These are phyloP conservation scores for Wickerhamomyces xylosicus DNA, from an alignment of 805 yeast species.

Conservation along the genomic window DNA sequence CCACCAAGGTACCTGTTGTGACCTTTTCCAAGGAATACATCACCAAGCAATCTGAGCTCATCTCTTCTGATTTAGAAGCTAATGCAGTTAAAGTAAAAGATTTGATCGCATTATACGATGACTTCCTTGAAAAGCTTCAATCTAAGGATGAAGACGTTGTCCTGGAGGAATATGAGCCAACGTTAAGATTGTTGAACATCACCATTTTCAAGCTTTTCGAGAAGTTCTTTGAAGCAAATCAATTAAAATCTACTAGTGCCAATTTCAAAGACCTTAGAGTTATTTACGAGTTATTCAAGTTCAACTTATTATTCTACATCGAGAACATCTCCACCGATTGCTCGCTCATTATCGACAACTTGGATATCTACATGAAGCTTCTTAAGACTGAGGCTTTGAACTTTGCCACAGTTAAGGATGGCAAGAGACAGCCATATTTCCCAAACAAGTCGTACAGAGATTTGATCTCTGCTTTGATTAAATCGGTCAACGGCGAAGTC, in stretches of 20 bases:
- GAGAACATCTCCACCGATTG: constrained; percentile 27
- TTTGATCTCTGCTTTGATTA: constrained; percentile 28
- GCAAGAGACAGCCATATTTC: constrained; percentile 39
- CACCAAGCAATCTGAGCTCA: constrained; percentile 3
- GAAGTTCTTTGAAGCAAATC: constrained; percentile 9
- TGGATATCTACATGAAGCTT: constrained; percentile 45
- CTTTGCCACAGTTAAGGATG: constrained; percentile 30
- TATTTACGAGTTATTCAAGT: constrained; percentile 45
- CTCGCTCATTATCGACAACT: constrained; percentile 41
- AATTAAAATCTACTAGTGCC: constrained; percentile 3
- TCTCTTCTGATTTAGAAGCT: constrained; percentile 4
- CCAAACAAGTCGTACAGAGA: constrained; percentile 43
- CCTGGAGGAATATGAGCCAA: constrained; percentile 10
- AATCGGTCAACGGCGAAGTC: constrained; percentile 26
- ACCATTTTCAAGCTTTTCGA: constrained; percentile 16
- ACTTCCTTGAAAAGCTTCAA: constrained; percentile 9
- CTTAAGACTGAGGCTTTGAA: constrained; percentile 44
- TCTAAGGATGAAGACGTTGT: constrained; percentile 9
- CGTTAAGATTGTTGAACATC: constrained; percentile 13
- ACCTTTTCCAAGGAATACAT: constrained; percentile 10
- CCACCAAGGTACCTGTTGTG: not conserved
- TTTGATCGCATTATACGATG: constrained; percentile 13
- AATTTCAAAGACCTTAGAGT: constrained; percentile 32
- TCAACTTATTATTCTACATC: constrained; percentile 31
- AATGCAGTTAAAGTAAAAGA: constrained; percentile 4